Percentiles rank a stretch among this genome's conserved stretches.
Conservation (phyloP, 1,284 basidiomycete species). For the Cryptococcus sp. region DNA sequence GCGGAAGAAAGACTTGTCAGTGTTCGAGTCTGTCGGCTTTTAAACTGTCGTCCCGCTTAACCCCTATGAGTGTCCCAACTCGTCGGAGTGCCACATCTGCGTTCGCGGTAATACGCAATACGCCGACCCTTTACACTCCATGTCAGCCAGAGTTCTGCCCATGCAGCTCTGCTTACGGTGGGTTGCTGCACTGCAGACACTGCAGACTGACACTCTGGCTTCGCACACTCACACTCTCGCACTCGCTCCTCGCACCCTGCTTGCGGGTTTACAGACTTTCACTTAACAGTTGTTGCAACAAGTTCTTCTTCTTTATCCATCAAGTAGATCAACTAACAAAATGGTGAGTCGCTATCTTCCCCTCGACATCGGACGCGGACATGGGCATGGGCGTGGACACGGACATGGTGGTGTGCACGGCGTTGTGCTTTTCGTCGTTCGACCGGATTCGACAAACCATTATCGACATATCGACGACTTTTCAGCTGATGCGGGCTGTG, state of each 20-base stretch:
- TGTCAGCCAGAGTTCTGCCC: too few relatives aligned
- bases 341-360: constrained; percentile 37
- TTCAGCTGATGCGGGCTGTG: too few relatives aligned
- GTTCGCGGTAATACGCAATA: not conserved
- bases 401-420: not conserved
- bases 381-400: constrained; percentile 8
- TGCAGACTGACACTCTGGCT: too few relatives aligned
- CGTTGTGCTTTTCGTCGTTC: not conserved
- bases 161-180: too few relatives aligned
- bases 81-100: constrained; percentile 6
- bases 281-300: too few relatives aligned
- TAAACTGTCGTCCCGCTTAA: constrained; percentile 1
- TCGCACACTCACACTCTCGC: not conserved
- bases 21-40: constrained; percentile 14
- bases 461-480: too few relatives aligned
- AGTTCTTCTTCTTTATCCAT: constrained; percentile 26
- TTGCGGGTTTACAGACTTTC: too few relatives aligned
- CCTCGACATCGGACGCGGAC: not conserved
- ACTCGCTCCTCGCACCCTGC: too few relatives aligned
- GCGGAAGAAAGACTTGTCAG: too few relatives aligned
- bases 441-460: too few relatives aligned
- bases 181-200: too few relatives aligned
- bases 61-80: not conserved
- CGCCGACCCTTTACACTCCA: not conserved
- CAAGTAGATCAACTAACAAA: constrained; percentile 37